A percentile compares a stretch with the other conserved stretches of the same genome.
These are phyloP conservation scores for Kodamaea lidongshanica DNA, from an alignment of 805 yeast species.

Conservation along the genomic window DNA sequence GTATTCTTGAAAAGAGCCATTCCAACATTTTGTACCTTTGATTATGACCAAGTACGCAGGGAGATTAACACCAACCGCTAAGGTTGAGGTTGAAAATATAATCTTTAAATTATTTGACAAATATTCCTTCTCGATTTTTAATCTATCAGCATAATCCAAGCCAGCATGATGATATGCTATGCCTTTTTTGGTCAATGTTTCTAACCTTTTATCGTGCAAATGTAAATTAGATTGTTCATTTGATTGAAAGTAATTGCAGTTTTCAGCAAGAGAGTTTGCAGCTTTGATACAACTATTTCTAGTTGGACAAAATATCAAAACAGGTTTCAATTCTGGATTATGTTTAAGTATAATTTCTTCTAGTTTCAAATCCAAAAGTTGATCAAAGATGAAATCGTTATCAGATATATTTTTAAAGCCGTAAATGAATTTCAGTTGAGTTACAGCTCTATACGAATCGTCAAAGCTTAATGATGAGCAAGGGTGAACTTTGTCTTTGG, in stretches of 20 bases:
- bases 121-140: slow-evolving; percentile 40
- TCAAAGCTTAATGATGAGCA: slow-evolving; percentile 44
- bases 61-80: slow-evolving; percentile 56
- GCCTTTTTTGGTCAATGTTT: slow-evolving; percentile 23
- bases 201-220: slow-evolving; percentile 23
- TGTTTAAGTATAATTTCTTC: slow-evolving; percentile 33
- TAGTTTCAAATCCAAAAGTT: slow-evolving; percentile 29
- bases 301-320: slow-evolving; percentile 49
- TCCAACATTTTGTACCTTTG: slow-evolving; percentile 61
- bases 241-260: too few species aligned
- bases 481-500: slow-evolving; percentile 35
- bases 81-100: slow-evolving; percentile 53
- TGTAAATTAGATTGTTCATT: slow-evolving; percentile 2
- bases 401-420: neutral
- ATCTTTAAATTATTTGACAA: slow-evolving; percentile 36
- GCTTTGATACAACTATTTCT: slow-evolving; percentile 43
- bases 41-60: slow-evolving; percentile 56
- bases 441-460: slow-evolving; percentile 40
- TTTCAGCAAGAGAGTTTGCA: slow-evolving; percentile 41
- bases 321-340: slow-evolving; percentile 35
- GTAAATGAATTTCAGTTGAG: slow-evolving; percentile 21
- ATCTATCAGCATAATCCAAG: slow-evolving; percentile 41
- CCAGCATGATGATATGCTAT: slow-evolving; percentile 60
- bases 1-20: slow-evolving; percentile 44
- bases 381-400: slow-evolving; percentile 1